Evolutionary conservation across 2,329 filamentous ascomycete genomes (phyloP).

Genomic region (Dactylonectria macrodidyma): DNA sequence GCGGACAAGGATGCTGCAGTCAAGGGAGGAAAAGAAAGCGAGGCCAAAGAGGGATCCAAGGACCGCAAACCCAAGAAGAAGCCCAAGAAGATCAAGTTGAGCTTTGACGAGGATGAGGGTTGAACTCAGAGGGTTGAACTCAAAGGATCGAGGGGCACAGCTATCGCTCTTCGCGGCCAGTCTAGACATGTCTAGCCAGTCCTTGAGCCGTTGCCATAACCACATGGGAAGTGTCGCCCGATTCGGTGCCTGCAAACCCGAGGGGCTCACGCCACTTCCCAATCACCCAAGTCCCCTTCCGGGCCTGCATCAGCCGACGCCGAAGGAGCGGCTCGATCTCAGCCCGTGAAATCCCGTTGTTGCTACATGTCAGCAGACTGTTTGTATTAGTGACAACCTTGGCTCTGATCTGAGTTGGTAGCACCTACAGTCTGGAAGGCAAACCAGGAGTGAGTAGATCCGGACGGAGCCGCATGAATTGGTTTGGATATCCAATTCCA

Average conservation of each 20-base stretch:
- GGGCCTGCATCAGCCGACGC: background rate
- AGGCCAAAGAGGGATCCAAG: constrained; percentile 48
- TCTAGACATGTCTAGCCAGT: background rate
- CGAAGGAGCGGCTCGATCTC: background rate
- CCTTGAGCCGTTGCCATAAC: constrained; percentile 4
- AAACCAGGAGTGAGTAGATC: constrained; percentile 3
- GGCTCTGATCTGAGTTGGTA: background rate
- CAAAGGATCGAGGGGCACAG: constrained; percentile 35
- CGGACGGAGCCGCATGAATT: constrained; percentile 7
- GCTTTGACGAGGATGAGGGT: constrained; percentile 74
- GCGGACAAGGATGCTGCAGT: constrained; percentile 30
- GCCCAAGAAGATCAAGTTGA: constrained; percentile 77
- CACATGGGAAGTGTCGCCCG: constrained; percentile 14
- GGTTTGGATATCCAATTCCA: background rate
- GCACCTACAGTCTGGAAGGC: background rate
- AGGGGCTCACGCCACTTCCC: constrained; percentile 22
- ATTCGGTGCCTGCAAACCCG: constrained; percentile 14
- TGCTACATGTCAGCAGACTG: background rate
- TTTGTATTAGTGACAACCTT: background rate
- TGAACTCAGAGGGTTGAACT: constrained; percentile 51
- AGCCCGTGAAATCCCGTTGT: background rate
- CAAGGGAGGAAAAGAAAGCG: constrained; percentile 39
- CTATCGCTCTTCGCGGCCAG: background rate
- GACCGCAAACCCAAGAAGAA: constrained; percentile 64
- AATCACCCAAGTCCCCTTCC: background rate